Evolutionary conservation across 257 asterid genomes (phyloP).

Genomic region (Gentiana straminea): DNA sequence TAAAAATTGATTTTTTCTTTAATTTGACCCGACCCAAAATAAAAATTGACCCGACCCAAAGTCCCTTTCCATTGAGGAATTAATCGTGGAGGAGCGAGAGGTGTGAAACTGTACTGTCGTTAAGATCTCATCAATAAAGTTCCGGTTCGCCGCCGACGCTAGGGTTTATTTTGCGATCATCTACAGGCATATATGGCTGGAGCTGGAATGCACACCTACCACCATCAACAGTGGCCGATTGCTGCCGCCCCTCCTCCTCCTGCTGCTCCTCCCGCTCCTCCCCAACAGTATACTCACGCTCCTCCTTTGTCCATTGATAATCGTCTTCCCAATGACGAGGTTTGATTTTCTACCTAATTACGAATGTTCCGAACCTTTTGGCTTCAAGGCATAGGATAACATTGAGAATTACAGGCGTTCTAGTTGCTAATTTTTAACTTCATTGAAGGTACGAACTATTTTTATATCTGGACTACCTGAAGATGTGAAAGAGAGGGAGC

Average conservation of each 20-base stretch:
- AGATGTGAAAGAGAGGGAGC: constrained; percentile 97
- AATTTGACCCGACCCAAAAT: too few relatives aligned
- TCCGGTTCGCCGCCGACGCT: constrained; percentile 13
- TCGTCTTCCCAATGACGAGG: constrained; percentile 25
- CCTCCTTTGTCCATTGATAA: constrained; percentile 33
- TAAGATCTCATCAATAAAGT: neutral
- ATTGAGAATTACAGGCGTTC: neutral
- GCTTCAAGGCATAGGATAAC: neutral
- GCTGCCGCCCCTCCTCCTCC: constrained; percentile 37
- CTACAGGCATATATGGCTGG: constrained; percentile 23
- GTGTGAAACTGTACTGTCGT: too few relatives aligned
- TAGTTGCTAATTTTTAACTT: neutral
- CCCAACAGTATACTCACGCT: constrained; percentile 30
- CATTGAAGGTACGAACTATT: constrained; percentile 57
- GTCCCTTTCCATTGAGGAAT: too few relatives aligned
- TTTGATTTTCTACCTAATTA: constrained; percentile 2
- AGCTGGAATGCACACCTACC: constrained; percentile 73
- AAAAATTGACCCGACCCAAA: too few relatives aligned
- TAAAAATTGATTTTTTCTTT: too few relatives aligned
- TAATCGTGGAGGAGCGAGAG: too few relatives aligned
- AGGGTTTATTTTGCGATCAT: constrained; percentile 16
- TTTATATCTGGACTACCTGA: constrained; percentile 92
- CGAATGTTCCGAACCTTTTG: neutral
- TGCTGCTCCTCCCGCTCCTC: constrained; percentile 22
- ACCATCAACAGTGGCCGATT: constrained; percentile 60